These are phyloP conservation scores for Diaporthe batatas DNA, from an alignment of 2,329 filamentous ascomycete species.

Conservation along the genomic window DNA sequence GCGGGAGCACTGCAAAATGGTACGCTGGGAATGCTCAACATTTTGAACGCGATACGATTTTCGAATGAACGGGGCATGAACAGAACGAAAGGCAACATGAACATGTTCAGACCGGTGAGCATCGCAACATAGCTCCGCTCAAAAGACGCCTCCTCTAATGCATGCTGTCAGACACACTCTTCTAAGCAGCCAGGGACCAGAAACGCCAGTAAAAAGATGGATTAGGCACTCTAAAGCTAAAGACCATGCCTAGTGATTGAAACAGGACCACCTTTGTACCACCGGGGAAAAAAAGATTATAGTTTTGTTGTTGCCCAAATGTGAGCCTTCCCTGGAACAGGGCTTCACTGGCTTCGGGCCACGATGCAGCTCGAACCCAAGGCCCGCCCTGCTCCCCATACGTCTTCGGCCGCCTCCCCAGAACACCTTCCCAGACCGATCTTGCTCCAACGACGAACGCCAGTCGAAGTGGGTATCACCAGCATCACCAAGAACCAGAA, in stretches of 20 bases:
- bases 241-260: slow-evolving; percentile 39
- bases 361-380: background rate
- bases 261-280: slow-evolving; percentile 37
- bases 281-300: slow-evolving; percentile 35
- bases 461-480: slow-evolving; percentile 40
- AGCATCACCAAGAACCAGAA: slow-evolving; percentile 37
- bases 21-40: slow-evolving; percentile 53
- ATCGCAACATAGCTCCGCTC: background rate
- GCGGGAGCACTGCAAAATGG: background rate
- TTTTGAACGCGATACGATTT: slow-evolving; percentile 60
- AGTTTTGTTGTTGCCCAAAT: slow-evolving; percentile 36
- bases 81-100: background rate
- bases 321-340: slow-evolving; percentile 24
- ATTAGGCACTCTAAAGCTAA: slow-evolving; percentile 41
- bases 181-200: background rate
- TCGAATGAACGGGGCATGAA: background rate
- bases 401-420: slow-evolving; percentile 8
- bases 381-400: slow-evolving; percentile 7
- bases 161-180: background rate
- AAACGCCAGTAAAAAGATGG: slow-evolving; percentile 37
- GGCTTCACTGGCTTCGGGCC: slow-evolving; percentile 6
- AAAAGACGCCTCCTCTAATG: background rate
- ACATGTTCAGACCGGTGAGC: background rate
- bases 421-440: slow-evolving; percentile 22
- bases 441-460: slow-evolving; percentile 39